A percentile compares a stretch with the other conserved stretches of the same genome.
phyloP scores from a whole-genome alignment of 768 basidiomycete species.

The Russula vinacea region DNA sequence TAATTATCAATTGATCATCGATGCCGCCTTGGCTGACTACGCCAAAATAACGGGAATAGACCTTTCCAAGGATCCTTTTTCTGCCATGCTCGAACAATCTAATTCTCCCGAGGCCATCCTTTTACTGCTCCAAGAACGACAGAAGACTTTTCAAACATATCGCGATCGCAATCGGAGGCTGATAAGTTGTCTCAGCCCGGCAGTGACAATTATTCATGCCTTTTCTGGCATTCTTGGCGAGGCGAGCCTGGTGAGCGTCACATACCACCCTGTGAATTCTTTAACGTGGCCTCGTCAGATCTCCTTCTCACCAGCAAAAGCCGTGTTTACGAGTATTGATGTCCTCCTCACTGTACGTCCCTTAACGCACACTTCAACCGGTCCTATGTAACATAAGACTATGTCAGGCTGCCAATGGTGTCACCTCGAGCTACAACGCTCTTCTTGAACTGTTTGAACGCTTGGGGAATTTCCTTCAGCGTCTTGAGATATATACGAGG shows the following conservation, averaged over 20 bases:
- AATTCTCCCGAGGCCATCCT: background rate
- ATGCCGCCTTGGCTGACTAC: background rate
- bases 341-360: background rate
- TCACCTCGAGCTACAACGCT: background rate
- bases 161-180: background rate
- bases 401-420: background rate
- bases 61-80: background rate
- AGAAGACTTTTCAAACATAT: background rate
- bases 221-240: background rate
- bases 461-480: background rate
- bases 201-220: background rate
- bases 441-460: background rate
- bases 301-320: background rate
- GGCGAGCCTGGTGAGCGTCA: background rate
- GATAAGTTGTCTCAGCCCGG: background rate
- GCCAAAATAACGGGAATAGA: background rate
- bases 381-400: background rate
- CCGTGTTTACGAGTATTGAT: background rate
- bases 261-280: too few relatives aligned
- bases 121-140: background rate
- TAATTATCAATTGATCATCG: background rate
- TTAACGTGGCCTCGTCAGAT: background rate
- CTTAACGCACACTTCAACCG: background rate
- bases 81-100: background rate
- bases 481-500: background rate